Conservation (phyloP, 2,329 filamentous ascomycete genomes). For the Fusarium goolgardi region DNA sequence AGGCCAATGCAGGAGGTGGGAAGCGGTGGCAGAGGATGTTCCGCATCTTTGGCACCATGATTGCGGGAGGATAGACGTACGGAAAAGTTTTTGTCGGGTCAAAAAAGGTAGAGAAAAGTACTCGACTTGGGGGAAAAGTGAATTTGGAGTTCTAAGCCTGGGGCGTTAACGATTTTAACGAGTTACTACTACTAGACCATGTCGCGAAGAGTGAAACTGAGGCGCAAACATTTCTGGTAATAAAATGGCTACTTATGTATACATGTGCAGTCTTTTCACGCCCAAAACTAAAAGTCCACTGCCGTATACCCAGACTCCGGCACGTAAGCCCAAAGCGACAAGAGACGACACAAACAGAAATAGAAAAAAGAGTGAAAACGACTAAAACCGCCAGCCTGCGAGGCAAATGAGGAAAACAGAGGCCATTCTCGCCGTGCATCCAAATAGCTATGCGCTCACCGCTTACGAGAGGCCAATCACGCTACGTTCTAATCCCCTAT, state of each 20-base stretch:
- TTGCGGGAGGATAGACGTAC: conserved; percentile 49
- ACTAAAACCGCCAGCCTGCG: conserved; percentile 13
- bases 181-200: conserved; percentile 1
- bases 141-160: not conserved
- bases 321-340: conserved; percentile 21
- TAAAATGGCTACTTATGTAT: conserved; percentile 21
- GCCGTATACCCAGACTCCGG: conserved; percentile 44
- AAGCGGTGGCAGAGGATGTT: conserved; percentile 72
- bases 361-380: conserved; percentile 1
- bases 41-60: conserved; percentile 72
- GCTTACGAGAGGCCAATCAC: conserved; percentile 15
- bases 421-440: conserved; percentile 20
- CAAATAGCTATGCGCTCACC: conserved; percentile 31
- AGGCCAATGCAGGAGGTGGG: conserved; percentile 59
- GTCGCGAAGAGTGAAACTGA: not conserved
- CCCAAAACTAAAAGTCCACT: conserved; percentile 26
- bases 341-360: conserved; percentile 38
- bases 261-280: conserved; percentile 33
- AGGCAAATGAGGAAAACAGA: conserved; percentile 24
- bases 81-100: not conserved
- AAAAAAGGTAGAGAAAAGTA: not conserved
- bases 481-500: conserved; percentile 56
- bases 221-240: conserved; percentile 17
- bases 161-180: conserved; percentile 6
- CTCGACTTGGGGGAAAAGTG: not conserved